Percentiles rank a stretch among this genome's conserved stretches.
Conservation (phyloP, 2,329 filamentous ascomycete species). For the Sphaceloma murrayae region DNA sequence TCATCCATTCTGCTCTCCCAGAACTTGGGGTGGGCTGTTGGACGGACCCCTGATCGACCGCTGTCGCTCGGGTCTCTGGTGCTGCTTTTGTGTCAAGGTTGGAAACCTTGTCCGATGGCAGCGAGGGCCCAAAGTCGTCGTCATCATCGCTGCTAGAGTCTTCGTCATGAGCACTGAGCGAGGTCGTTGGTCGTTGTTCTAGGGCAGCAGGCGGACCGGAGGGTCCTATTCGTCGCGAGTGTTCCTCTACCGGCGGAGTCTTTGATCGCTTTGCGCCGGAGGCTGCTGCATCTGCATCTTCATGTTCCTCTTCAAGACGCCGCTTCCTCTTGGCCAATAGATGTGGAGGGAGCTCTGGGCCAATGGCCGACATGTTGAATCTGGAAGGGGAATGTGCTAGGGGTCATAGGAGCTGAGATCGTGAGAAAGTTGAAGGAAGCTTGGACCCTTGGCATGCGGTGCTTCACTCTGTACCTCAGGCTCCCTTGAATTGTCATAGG, state of each 20-base stretch:
- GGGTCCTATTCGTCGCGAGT: constrained; percentile 46
- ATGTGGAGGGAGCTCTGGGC: constrained; percentile 60
- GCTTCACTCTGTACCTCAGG: constrained; percentile 2
- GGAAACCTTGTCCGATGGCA: constrained; percentile 26
- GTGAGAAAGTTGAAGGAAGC: constrained; percentile 15
- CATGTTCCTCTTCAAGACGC: constrained; percentile 35
- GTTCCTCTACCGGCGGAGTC: constrained; percentile 39
- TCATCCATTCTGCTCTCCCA: constrained; percentile 63
- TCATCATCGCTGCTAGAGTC: constrained; percentile 31
- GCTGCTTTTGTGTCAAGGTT: background rate
- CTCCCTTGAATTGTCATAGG: background rate
- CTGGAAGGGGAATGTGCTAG: too few species aligned
- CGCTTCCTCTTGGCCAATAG: constrained; percentile 46
- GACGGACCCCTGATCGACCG: constrained; percentile 4
- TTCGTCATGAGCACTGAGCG: constrained; percentile 26
- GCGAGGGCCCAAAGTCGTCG: constrained; percentile 40
- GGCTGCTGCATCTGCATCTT: constrained; percentile 30
- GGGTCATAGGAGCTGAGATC: constrained; percentile 18
- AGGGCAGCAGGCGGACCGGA: constrained; percentile 44
- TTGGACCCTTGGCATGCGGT: constrained; percentile 5
- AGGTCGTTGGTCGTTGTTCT: constrained; percentile 36
- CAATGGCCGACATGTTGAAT: constrained; percentile 55
- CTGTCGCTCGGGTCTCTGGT: constrained; percentile 19
- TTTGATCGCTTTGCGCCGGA: constrained; percentile 30
- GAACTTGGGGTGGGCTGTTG: constrained; percentile 26